Evolutionary conservation across 75 land plant species (phyloP), one percentile per base, ranked within the genome.

Genomic region (Pinus albicaulis): DNA sequence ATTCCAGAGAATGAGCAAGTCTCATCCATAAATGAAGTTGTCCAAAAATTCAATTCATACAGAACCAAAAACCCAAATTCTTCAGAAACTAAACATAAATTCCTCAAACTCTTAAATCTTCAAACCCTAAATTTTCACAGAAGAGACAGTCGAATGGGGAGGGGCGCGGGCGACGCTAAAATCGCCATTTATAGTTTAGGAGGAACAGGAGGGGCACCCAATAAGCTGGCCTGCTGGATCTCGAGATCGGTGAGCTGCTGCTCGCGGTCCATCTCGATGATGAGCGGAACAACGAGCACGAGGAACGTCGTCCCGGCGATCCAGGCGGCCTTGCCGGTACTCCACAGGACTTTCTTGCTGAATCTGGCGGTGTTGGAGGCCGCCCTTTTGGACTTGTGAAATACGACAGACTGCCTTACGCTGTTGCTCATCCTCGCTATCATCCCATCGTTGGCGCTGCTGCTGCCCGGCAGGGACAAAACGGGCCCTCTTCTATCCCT

Each of bases 191-290:
- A 48, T 10, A 48, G 53, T 11, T 48, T 48, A 10, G 53, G 53
- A 48, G 12, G 53, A 48, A 10, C 53, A 1, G 53, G 53, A 48
- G 53, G 53, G 52, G 89, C 74, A 48, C 98, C 95, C 68, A 94
- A 85, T 20, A 94, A 84, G 60, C 83, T 86, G 66, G 89, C 89
- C 69, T 90, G 92, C 87, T 94, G 98, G 71, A 84, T 61, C 86
- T 94, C 98, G 38, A 90, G 82, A 56, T 94, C 95, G 78, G 73
- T 81, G 79, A 92, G 26, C 93, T 92, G 92, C 83, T 84, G 87
- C 80, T 94, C 97, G 24, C 98, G 91, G 60, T 94, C 95, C 92
- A 92, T 92, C 84, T 86, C 95, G 74, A 94, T 92, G 76, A 94
- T 88, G 66, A 94, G 80, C 0, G 96, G 93, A 20, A 93, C 88